Evolutionary conservation across 176 grass and related monocot species (phyloP).

Genomic region (Cenchrus americanus): DNA sequence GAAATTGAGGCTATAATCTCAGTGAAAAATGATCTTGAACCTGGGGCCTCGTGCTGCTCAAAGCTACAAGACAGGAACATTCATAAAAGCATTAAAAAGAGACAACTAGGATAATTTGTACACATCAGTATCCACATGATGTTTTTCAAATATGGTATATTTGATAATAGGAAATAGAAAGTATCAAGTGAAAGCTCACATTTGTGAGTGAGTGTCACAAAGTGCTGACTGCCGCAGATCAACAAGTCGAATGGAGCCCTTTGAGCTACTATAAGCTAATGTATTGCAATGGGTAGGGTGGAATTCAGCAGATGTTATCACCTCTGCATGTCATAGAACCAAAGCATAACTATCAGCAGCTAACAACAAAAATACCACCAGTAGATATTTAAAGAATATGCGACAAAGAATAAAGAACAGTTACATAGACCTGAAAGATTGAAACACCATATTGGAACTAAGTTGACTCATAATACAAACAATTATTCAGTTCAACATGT

Average conservation of each 20-base stretch:
- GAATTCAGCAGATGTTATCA: slow-evolving; percentile 94
- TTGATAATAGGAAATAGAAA: slow-evolving; percentile 45
- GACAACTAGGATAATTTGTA: slow-evolving; percentile 20
- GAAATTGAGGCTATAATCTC: slow-evolving; percentile 99
- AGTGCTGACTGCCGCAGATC: slow-evolving; percentile 91
- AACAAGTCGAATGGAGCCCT: slow-evolving; percentile 89
- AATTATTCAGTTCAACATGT: slow-evolving; percentile 5
- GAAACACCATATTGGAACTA: slow-evolving; percentile 28
- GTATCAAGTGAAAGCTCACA: slow-evolving; percentile 61
- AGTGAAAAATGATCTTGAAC: slow-evolving; percentile 99
- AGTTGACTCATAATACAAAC: slow-evolving; percentile 18
- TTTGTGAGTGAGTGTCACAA: slow-evolving; percentile 80
- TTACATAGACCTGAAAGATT: slow-evolving; percentile 23
- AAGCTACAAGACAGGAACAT: slow-evolving; percentile 67
- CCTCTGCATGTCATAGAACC: slow-evolving; percentile 67
- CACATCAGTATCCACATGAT: slow-evolving; percentile 28
- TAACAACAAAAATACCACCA: slow-evolving; percentile 24
- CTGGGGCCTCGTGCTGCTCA: slow-evolving; percentile 77
- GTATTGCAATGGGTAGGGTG: slow-evolving; percentile 88
- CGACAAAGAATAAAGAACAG: slow-evolving; percentile 22
- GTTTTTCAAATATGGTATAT: slow-evolving; percentile 19
- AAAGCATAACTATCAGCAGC: slow-evolving; percentile 43
- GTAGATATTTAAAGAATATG: not conserved
- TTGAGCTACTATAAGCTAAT: slow-evolving; percentile 93
- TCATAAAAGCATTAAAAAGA: slow-evolving; percentile 34